phyloP scores from a whole-genome alignment of 2,329 filamentous ascomycete species.

The Lecanoromycetidae sp. region DNA sequence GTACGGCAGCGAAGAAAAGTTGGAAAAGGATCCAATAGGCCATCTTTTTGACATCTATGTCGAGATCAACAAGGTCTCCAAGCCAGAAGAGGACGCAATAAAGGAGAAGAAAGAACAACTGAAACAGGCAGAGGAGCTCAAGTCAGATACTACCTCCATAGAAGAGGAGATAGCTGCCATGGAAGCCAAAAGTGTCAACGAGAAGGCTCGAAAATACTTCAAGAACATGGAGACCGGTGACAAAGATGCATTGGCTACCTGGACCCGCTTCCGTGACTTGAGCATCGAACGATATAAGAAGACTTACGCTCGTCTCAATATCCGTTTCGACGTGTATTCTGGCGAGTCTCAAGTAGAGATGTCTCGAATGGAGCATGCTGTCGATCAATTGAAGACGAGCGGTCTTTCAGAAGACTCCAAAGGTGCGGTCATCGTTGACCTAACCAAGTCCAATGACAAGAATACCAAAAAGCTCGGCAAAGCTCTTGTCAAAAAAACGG shows the following conservation, averaged over 20 bases:
- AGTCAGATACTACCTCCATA: constrained; percentile 34
- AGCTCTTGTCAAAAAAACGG: constrained; percentile 58
- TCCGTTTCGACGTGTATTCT: constrained; percentile 58
- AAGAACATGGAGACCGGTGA: constrained; percentile 60
- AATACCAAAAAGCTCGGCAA: constrained; percentile 57
- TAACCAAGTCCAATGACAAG: constrained; percentile 50
- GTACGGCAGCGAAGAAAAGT: constrained; percentile 61
- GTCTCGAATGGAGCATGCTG: constrained; percentile 52
- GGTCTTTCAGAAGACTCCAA: constrained; percentile 56
- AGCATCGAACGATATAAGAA: constrained; percentile 55
- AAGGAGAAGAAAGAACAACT: constrained; percentile 45
- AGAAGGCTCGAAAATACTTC: constrained; percentile 63
- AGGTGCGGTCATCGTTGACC: constrained; percentile 62
- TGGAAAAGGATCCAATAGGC: constrained; percentile 63
- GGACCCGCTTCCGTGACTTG: constrained; percentile 54
- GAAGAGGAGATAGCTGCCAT: constrained; percentile 35
- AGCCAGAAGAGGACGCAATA: constrained; percentile 53
- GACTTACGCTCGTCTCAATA: constrained; percentile 59
- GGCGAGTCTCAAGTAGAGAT: constrained; percentile 63
- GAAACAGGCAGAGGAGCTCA: constrained; percentile 32
- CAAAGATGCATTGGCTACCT: constrained; percentile 46
- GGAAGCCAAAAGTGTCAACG: constrained; percentile 44
- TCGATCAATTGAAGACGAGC: constrained; percentile 50
- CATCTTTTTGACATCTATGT: constrained; percentile 76
- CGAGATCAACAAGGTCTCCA: constrained; percentile 53